Evolutionary conservation across 805 yeast genomes (phyloP), one percentile per base, ranked within the genome.

Genomic region (Peterozyma xylosa): DNA sequence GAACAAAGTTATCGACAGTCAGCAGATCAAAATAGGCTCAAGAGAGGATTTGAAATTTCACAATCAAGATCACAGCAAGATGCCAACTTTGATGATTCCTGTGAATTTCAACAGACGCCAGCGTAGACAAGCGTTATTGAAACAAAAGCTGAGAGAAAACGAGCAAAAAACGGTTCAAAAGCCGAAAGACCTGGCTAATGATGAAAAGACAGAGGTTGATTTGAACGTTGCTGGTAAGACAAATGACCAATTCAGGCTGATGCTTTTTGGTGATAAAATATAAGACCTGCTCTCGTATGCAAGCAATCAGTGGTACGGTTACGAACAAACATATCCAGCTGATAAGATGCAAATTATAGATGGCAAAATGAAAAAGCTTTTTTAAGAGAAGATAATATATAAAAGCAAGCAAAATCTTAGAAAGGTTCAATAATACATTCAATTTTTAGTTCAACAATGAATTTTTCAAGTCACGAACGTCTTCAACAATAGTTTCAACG

Each of bases 381-480:
- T 21, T 21, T 5, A 21, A 21, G 27, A 7, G 7, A 21, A 21
- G 27, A 21, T 5, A 21, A 21, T 5, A 21, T 21, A 21, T 7
- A 21, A 7, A 21, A 21, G 27, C 27, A 21, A 21, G 27, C 4
- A 21, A 21, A 21, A 21, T 4, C 27, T 35, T 34, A 9, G 9
- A 14, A 17, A 11, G 5, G 4, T 21, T 7, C 7, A 21, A 21
- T 21, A 21, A 7, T 21, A 21, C 27, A 21, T 21, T 5, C 4
- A 21, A 21, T 21, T 21, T n/a, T 38, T 42, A 61, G 6, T 53
- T 56, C 14, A 54, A 48, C 30, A 74, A 50, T 2, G 71, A 63
- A 29, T 70, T 71, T 52, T 73, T 78, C 49, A 80, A 52, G n/a
- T 71, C 77, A 17, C 68, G 66, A 41, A 83, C 73, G 38, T 76